Base-by-base conservation (phyloP, 2,329 filamentous ascomycete species). In the Pestalotiopsis sp. region DNA sequence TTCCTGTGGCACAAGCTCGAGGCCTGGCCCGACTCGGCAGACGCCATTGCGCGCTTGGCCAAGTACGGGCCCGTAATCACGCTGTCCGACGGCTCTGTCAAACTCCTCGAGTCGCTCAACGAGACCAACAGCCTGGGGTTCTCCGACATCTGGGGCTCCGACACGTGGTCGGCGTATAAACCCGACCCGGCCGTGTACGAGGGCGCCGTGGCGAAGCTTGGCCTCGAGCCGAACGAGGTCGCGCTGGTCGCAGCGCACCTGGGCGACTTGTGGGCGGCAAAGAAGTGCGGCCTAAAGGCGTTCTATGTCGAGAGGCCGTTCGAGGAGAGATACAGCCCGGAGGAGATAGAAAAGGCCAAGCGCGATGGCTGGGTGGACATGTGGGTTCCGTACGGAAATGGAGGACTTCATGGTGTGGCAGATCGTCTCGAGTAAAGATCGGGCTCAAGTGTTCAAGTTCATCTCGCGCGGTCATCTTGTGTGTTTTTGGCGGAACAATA, bases 181-280 rank as follows among this genome's bases (percentile, higher is more conserved):
- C 89, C 89, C 0, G 83, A 85, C 64, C 82, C 83, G 4, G 79
- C 75, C 67, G 87, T 89, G 1, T 91, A 91, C 73, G 79, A 82
- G 0, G 88, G 88, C 3, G 88, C 87, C 2, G 87, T 82, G 2
- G 78, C 83, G 68, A 83, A 80, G 68, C 74, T 90, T 57, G 84
- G 82, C 0, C 66, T 88, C 39, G 67, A 83, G 49, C 82, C 85
- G 0, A 72, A 73, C 2, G 83, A 90, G 71, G 88, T 88, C 72
- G 86, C 83, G 4, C 84, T 91, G 83, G 87, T 91, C 4, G 89
- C 89, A 56, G 86, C 88, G 27, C 89, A 91, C 79, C 75, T 91
- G 60, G 75, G 74, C 23, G 89, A 91, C 77, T 75, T 91, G 66
- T 81, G 86, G 73, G 87, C 85, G 4, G 89, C 89, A 3, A 88